These are phyloP conservation scores for Suhomyces sp. DNA, from an alignment of 805 yeast species.

Conservation along the genomic window DNA sequence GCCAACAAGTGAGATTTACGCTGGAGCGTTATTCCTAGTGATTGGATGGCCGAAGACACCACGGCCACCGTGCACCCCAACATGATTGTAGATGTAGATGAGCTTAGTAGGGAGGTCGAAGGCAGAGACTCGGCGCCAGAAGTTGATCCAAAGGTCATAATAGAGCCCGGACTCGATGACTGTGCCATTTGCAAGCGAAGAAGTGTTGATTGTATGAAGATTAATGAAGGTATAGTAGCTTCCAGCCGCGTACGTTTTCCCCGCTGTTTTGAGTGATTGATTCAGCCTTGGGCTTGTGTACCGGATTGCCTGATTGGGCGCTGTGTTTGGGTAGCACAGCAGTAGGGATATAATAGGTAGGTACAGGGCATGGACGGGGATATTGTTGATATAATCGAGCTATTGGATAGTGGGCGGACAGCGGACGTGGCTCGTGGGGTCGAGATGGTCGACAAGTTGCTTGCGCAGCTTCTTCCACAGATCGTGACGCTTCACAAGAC, in stretches of 20 bases:
- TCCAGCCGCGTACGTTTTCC: neutral
- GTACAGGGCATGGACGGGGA: slow-evolving; percentile 5
- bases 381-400: slow-evolving; percentile 12
- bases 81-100: slow-evolving; percentile 26
- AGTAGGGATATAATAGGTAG: neutral
- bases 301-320: neutral
- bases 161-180: neutral
- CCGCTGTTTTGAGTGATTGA: neutral
- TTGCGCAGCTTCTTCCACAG: slow-evolving; percentile 18
- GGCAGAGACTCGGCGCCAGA: neutral
- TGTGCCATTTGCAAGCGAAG: neutral
- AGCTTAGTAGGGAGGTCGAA: neutral
- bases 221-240: neutral
- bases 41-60: slow-evolving; percentile 72
- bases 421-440: slow-evolving; percentile 14
- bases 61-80: slow-evolving; percentile 71
- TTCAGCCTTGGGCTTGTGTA: neutral
- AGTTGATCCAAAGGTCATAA: neutral
- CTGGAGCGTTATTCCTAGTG: slow-evolving; percentile 79
- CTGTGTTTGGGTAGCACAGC: neutral
- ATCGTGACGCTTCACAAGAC: slow-evolving; percentile 8
- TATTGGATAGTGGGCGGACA: slow-evolving; percentile 11
- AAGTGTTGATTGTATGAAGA: neutral
- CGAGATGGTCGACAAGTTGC: slow-evolving; percentile 14
- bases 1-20: slow-evolving; percentile 63